Base-by-base conservation (phyloP, 2,329 filamentous ascomycete genomes). In the Penicillium palitans region DNA sequence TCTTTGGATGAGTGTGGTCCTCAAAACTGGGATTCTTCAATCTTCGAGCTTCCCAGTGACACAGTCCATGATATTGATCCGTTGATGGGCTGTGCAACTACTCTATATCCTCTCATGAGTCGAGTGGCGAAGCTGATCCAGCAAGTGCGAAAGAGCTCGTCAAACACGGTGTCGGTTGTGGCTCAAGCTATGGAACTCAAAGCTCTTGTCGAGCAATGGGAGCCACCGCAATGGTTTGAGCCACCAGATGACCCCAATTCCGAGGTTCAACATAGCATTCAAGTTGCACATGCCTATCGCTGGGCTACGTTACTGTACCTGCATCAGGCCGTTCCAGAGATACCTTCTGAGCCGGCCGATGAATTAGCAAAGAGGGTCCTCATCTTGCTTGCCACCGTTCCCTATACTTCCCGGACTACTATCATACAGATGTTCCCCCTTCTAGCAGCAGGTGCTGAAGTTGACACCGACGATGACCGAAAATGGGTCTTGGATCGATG, bases 391-490 rank as follows among this genome's bases (percentile, higher is more conserved):
- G 86, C 86, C 3, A 87, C 84, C 0, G 85, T 90, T 0, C 85
- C 87, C 1, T 73, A 84, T 2, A 81, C 78, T 12, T 88, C 85
- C 37, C 81, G 87, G 9, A 82, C 86, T 0, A 83, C 86, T 19
- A 87, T 90, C 46, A 82, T 90, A 2, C 87, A 90, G 40, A 88
- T 90, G 58, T 90, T 86, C 63, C 88, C 88, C 1, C 80, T 90
- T 1, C 79, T 89, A 61, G 85, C 84, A 0, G 88, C 87, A 3
- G 87, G 87, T 2, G 87, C 86, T 62, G 87, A 90, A 71, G 83
- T 83, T 9, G 77, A 80, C 25, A 79, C 79, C 3, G 74, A 78
- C 15, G 85, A 88, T 62, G 84, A 89, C 64, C 77, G 87, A 13
- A 75, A 82, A 31, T 90, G 87, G 86, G 84, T 90, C 2, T 76